Evolutionary conservation across 2,329 filamentous ascomycete genomes (phyloP).

Genomic region (Verticillium zaregamsianum): DNA sequence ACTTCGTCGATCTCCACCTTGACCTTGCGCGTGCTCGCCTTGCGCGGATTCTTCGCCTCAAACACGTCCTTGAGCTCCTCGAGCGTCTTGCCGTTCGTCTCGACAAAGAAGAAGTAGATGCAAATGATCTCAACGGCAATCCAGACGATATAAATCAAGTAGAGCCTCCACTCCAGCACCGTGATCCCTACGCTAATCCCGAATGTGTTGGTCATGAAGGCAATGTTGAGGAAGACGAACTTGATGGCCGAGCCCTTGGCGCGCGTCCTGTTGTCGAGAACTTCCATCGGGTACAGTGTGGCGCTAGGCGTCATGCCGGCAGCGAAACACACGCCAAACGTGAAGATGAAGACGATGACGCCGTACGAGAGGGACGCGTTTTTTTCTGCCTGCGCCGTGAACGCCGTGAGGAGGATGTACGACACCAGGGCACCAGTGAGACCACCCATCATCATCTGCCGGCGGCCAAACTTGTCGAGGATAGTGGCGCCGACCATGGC

Average conservation of each 20-base stretch:
- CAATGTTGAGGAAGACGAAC: slow-evolving; percentile 36
- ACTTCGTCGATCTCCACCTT: slow-evolving; percentile 16
- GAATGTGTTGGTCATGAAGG: slow-evolving; percentile 43
- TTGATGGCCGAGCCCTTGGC: slow-evolving; percentile 35
- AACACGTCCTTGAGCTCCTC: slow-evolving; percentile 45
- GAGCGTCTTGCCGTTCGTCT: slow-evolving; percentile 69
- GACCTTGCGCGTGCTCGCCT: slow-evolving; percentile 20
- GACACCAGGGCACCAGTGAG: not conserved
- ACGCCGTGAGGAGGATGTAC: slow-evolving; percentile 23
- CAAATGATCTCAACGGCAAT: slow-evolving; percentile 16
- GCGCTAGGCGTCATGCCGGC: slow-evolving; percentile 33
- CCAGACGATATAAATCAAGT: slow-evolving; percentile 1
- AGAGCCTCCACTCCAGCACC: slow-evolving; percentile 26
- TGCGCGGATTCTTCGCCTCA: slow-evolving; percentile 21
- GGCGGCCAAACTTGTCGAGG: slow-evolving; percentile 37
- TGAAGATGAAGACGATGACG: slow-evolving; percentile 34
- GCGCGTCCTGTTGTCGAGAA: slow-evolving; percentile 33
- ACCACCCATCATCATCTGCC: slow-evolving; percentile 19
- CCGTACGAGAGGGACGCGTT: slow-evolving; percentile 30
- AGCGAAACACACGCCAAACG: slow-evolving; percentile 31
- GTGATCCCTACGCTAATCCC: slow-evolving; percentile 37
- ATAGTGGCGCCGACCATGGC: slow-evolving; percentile 35
- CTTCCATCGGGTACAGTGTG: slow-evolving; percentile 34
- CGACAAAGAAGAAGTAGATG: slow-evolving; percentile 76
- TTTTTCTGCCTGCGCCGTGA: slow-evolving; percentile 26